Base-by-base conservation (phyloP, 179 eudicot species). In the Nepenthes alata region DNA sequence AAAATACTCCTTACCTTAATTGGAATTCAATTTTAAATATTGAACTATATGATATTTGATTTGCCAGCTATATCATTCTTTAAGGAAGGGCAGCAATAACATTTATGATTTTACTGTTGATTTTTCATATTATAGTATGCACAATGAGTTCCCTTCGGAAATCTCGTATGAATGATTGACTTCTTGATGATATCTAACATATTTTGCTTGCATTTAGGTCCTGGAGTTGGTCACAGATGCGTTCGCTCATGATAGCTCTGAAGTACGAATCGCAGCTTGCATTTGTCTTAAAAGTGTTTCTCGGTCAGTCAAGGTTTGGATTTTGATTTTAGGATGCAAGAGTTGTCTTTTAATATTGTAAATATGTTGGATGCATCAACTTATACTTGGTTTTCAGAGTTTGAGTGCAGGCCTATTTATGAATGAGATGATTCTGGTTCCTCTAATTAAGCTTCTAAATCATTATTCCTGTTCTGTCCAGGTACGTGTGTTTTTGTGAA, bases 251-350 rank as follows among this genome's bases (percentile, higher is more conserved):
- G 84, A 79, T 66, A 75, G 81, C 72, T 63, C 75, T 41, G 83
- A 85, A 44, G 95, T 93, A 62, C 93, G 89, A 60, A 70, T 68
- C 68, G 98, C 95, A 5, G 95, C 97, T 57, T 93, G 97, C 80
- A 71, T 74, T 67, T 90, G 89, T 64, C 78, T 93, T 75, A 86
- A 71, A 71, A 81, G 87, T 75, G 78, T 87, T 59, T 87, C 97
- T 61, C 97, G 98, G 62, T 93, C 98, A 66, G 83, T 82, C 67
- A 85, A 93, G 98, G 98, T 93, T 71, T 59, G 86, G 11, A 54
- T 15, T 67, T 67, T 72, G 14, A 54, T 68, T 55, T 61, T 55
- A 45, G 45, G 51, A 11, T 63, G 37, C 60, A 35, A 50, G 9
- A 68, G 12, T 37, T 62, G 12, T 57, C 1, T 35, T 61, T 4